These are phyloP conservation scores for Ophiosphaerella korrae DNA, from an alignment of 2,329 filamentous ascomycete species.

Conservation along the genomic window DNA sequence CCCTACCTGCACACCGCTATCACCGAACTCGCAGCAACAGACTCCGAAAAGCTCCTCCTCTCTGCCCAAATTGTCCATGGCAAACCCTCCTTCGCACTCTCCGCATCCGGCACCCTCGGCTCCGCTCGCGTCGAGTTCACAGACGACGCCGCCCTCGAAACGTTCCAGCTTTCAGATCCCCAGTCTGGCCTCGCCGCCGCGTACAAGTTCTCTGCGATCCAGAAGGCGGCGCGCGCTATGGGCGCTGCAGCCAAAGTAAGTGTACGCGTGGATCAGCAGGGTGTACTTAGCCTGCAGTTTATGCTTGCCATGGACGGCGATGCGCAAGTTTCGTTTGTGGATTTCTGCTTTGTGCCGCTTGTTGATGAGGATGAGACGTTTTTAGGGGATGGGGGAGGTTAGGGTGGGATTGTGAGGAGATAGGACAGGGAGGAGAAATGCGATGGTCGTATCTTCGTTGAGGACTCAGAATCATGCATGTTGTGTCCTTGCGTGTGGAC, in stretches of 20 bases:
- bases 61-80: conserved; percentile 32
- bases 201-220: conserved; percentile 87
- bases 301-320: conserved; percentile 80
- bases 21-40: conserved; percentile 69
- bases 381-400: conserved; percentile 12
- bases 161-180: conserved; percentile 63
- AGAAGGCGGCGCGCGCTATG: conserved; percentile 90
- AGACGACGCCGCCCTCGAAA: conserved; percentile 65
- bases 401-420: too few relatives aligned
- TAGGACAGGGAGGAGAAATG: too few relatives aligned
- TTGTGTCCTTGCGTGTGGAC: too few relatives aligned
- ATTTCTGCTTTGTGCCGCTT: conserved; percentile 81
- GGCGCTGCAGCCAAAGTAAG: conserved; percentile 89
- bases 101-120: conserved; percentile 65
- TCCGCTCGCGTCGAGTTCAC: conserved; percentile 66
- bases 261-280: conserved; percentile 83
- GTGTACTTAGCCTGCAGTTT: conserved; percentile 92
- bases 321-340: conserved; percentile 71
- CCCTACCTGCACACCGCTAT: conserved; percentile 74
- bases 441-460: too few relatives aligned
- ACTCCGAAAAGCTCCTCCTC: conserved; percentile 74
- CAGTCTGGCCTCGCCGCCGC: conserved; percentile 54
- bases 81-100: conserved; percentile 74
- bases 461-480: too few relatives aligned
- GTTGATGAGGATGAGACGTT: conserved; percentile 25